phyloP scores from a whole-genome alignment of 2,329 filamentous ascomycete species.

The Endocalyx cinctus region DNA sequence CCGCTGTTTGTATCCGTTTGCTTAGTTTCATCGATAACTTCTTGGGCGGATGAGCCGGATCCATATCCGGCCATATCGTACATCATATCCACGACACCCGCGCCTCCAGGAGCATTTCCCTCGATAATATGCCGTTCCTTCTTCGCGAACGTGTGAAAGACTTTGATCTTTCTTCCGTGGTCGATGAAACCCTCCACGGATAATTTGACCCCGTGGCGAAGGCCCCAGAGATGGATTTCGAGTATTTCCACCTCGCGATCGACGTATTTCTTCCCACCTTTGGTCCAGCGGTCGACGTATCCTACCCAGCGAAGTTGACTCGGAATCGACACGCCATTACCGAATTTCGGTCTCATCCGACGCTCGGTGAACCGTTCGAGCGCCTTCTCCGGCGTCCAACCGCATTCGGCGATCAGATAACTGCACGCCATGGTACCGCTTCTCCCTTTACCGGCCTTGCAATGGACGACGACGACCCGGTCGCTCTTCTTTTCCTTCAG shows the following conservation, averaged over 20 bases:
- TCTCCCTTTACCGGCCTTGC: slow-evolving; percentile 93
- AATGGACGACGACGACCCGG: slow-evolving; percentile 86
- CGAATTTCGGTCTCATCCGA: slow-evolving; percentile 86
- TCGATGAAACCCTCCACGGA: slow-evolving; percentile 80
- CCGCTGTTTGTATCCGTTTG: slow-evolving; percentile 8
- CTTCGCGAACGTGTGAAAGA: slow-evolving; percentile 73
- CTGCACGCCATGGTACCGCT: slow-evolving; percentile 85
- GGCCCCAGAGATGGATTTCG: slow-evolving; percentile 85
- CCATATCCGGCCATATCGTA: slow-evolving; percentile 47
- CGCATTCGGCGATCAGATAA: slow-evolving; percentile 84
- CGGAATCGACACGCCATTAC: slow-evolving; percentile 84
- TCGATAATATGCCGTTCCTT: slow-evolving; percentile 68
- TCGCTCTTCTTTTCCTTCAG: slow-evolving; percentile 32
- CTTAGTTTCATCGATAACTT: slow-evolving; percentile 33
- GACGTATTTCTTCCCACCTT: slow-evolving; percentile 70
- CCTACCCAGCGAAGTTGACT: slow-evolving; percentile 83
- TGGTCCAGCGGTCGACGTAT: slow-evolving; percentile 85
- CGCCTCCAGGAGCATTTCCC: slow-evolving; percentile 45
- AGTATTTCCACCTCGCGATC: slow-evolving; percentile 80
- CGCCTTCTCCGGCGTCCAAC: slow-evolving; percentile 50
- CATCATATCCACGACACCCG: slow-evolving; percentile 46
- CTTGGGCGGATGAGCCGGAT: slow-evolving; percentile 20
- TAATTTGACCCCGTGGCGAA: slow-evolving; percentile 83
- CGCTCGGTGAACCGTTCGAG: slow-evolving; percentile 65
- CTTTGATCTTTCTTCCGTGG: slow-evolving; percentile 82